These are phyloP conservation scores for Malassezia restricta DNA, from an alignment of 1,284 basidiomycete genomes.

Conservation along the genomic window DNA sequence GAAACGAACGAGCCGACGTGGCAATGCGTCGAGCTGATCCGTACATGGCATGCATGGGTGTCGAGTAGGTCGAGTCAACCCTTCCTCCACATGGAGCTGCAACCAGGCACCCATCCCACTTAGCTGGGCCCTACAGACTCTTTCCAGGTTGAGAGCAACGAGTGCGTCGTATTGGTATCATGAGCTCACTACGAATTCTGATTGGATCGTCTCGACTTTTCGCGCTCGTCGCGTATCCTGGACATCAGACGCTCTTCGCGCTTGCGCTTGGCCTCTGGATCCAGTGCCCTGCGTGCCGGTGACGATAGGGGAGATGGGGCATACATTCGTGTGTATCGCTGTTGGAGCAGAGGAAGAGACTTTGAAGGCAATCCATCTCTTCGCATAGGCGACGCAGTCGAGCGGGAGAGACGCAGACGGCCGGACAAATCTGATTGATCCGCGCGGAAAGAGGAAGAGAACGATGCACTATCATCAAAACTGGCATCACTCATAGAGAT, in stretches of 20 bases:
- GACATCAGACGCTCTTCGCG: constrained; percentile 7
- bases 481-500: constrained; percentile 8
- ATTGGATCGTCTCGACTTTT: neutral
- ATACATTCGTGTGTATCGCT: neutral
- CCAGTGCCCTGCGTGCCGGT: neutral
- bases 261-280: constrained; percentile 3
- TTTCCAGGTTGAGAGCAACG: too few relatives aligned
- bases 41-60: too few relatives aligned
- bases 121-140: too few relatives aligned
- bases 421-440: neutral
- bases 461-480: constrained; percentile 5
- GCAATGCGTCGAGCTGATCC: too few relatives aligned
- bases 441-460: constrained; percentile 1
- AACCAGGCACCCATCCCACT: too few relatives aligned
- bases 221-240: neutral
- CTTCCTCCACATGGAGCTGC: too few relatives aligned
- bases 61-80: too few relatives aligned
- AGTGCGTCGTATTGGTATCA: too few relatives aligned
- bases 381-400: neutral
- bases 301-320: constrained; percentile 2
- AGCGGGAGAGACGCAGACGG: constrained; percentile 4
- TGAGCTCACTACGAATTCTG: too few relatives aligned
- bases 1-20: too few relatives aligned
- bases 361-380: neutral
- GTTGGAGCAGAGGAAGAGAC: neutral